Evolutionary conservation across 345 rosid species (phyloP), one percentile per base, ranked within the genome.

Genomic region (Angophora floribunda): DNA sequence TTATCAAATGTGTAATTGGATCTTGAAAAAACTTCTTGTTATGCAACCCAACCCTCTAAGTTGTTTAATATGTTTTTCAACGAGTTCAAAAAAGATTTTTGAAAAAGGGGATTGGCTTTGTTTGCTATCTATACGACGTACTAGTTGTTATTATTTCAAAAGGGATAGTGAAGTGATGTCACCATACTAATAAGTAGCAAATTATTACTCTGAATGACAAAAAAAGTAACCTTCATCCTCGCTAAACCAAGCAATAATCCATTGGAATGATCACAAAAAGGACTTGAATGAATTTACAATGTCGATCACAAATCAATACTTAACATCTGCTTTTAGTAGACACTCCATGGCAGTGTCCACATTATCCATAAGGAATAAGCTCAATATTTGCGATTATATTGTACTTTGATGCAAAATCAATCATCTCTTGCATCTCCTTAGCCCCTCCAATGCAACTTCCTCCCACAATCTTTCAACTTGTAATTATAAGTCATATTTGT

Each of bases 341-440:
- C 92, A 88, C 15, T 88, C 91, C 88, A 90, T 88, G 16, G 92
- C 90, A 6, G 52, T 85, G 80, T 91, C 89, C 36, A 90, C 90
- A 36, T 89, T 86, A 21, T 91, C 89, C 82, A 91, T 90, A 10
- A 36, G 91, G 53, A 51, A 92, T 88, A 26, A 91, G 75, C 79
- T 92, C 91, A 24, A 88, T 61, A 70, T 88, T 86, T 0, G 90
- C 80, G 0, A 86, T 85, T 45, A 91, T 87, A 86, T 84, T 86
- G 78, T 89, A 90, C 36, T 86, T 75, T 7, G 90, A 87, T 6
- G 93, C 90, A 57, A 87, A 90, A 86, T 91, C 86, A n/a, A 89
- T 24, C 91, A 88, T 91, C 45, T 91, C 93, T 85, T 89, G 93
- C 6, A 90, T 91, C 90, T 93, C 94, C 57, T 91, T 90, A 85